Evolutionary conservation across 352 stramenopile genomes (phyloP).

Genomic region (Phytophthora podocarpi): DNA sequence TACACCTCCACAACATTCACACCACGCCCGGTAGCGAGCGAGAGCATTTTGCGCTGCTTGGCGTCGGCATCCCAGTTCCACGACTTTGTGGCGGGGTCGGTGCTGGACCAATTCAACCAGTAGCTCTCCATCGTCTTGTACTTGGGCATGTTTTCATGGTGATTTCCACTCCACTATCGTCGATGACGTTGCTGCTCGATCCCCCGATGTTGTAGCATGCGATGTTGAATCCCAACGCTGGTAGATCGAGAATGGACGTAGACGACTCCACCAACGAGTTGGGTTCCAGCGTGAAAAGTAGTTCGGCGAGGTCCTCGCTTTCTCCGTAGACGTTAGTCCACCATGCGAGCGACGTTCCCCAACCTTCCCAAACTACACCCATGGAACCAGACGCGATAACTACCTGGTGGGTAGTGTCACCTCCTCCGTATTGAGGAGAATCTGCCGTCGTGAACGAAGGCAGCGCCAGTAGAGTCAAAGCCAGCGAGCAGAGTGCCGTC

Average conservation of each 20-base stretch:
- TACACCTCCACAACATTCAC: constrained; percentile 51
- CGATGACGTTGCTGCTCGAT: constrained; percentile 44
- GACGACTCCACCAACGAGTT: constrained; percentile 30
- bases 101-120: constrained; percentile 54
- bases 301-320: constrained; percentile 48
- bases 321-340: constrained; percentile 60
- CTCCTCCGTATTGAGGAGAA: too few species aligned
- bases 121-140: constrained; percentile 53
- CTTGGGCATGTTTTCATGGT: constrained; percentile 50
- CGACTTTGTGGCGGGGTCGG: constrained; percentile 37
- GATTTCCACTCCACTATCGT: constrained; percentile 37
- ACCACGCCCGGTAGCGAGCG: constrained; percentile 37
- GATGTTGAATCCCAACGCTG: constrained; percentile 55
- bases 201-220: constrained; percentile 67
- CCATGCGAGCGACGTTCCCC: constrained; percentile 60
- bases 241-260: constrained; percentile 29
- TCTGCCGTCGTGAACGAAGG: too few species aligned
- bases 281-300: constrained; percentile 51
- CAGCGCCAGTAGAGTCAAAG: too few species aligned
- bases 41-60: constrained; percentile 44
- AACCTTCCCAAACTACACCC: constrained; percentile 71
- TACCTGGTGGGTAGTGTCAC: too few species aligned
- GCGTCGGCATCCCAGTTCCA: constrained; percentile 54
- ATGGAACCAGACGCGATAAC: too few species aligned
- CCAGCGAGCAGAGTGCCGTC: too few species aligned